These are phyloP conservation scores for Colletotrichum tofieldiae DNA, from an alignment of 2,329 filamentous ascomycete genomes.

Conservation along the genomic window DNA sequence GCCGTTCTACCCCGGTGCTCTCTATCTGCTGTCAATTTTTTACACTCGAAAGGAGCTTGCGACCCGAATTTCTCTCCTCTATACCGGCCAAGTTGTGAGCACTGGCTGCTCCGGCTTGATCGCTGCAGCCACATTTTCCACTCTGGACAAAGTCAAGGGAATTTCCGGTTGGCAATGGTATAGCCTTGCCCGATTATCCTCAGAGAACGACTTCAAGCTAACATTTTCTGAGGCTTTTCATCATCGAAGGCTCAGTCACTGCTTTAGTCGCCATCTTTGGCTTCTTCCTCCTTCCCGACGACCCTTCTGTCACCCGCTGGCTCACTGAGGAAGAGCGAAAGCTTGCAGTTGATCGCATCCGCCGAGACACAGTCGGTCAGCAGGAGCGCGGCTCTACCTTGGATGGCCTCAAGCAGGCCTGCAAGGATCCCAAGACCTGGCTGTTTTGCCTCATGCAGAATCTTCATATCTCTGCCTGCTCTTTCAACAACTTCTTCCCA, in stretches of 20 bases:
- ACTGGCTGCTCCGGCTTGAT: conserved; percentile 38
- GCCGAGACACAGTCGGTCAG: conserved; percentile 34
- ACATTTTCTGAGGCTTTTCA: conserved; percentile 13
- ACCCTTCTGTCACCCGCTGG: conserved; percentile 44
- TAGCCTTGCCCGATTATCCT: neutral
- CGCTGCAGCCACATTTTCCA: conserved; percentile 25
- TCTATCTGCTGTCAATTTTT: conserved; percentile 36
- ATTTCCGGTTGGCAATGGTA: conserved; percentile 40
- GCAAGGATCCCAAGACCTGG: conserved; percentile 49
- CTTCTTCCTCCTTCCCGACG: conserved; percentile 57
- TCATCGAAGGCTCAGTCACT: conserved; percentile 51
- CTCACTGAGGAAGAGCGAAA: conserved; percentile 34
- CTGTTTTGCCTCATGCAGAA: conserved; percentile 36
- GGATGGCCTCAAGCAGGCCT: conserved; percentile 37
- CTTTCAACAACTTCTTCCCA: conserved; percentile 46
- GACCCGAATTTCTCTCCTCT: conserved; percentile 27
- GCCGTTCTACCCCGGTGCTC: conserved; percentile 36
- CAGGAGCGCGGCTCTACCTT: conserved; percentile 30
- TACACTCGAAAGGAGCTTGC: conserved; percentile 39
- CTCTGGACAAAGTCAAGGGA: conserved; percentile 29
- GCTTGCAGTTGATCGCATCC: conserved; percentile 29
- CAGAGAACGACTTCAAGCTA: neutral
- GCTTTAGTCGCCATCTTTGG: conserved; percentile 57
- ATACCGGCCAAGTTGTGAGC: conserved; percentile 34
- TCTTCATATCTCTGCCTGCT: conserved; percentile 38